Conservation (phyloP, 805 yeast species). For the Ogataea sp. region DNA sequence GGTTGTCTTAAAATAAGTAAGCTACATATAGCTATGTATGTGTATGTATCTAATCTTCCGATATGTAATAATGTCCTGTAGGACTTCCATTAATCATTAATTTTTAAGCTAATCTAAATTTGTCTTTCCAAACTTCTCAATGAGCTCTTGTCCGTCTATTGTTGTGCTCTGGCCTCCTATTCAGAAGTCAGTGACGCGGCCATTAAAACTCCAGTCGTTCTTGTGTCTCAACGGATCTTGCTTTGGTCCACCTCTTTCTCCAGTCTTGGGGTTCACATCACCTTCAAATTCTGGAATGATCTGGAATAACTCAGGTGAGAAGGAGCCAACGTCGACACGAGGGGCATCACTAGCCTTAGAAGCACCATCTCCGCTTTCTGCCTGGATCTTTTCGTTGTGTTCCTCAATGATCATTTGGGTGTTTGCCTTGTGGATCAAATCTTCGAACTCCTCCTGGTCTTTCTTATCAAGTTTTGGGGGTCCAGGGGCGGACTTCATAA, state of each 20-base stretch:
- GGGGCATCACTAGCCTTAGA: constrained; percentile 19
- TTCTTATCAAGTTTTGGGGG: constrained; percentile 76
- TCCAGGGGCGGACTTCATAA: constrained; percentile 22
- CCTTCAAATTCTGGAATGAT: constrained; percentile 96
- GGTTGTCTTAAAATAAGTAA: no score
- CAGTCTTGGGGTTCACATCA: constrained; percentile 84
- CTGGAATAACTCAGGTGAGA: constrained; percentile 63
- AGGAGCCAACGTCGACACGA: constrained; percentile 48
- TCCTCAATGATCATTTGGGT: constrained; percentile 74
- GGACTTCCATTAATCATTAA: no score
- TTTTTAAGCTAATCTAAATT: no score
- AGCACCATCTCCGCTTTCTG: background rate
- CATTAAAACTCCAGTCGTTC: constrained; percentile 92
- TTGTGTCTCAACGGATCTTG: constrained; percentile 85
- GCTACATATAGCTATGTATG: no score
- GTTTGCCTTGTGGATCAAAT: constrained; percentile 70
- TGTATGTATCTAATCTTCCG: no score
- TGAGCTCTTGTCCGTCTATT: no score
- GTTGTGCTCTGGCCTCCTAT: no score
- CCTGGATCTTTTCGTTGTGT: constrained; percentile 38
- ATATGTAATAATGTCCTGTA: no score
- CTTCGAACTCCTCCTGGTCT: constrained; percentile 88
- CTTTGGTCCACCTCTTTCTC: constrained; percentile 95
- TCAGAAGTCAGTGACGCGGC: constrained; percentile 95
- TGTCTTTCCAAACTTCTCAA: no score